phyloP scores from a whole-genome alignment of 1,284 basidiomycete genomes.

The Ustilago cynodontis region DNA sequence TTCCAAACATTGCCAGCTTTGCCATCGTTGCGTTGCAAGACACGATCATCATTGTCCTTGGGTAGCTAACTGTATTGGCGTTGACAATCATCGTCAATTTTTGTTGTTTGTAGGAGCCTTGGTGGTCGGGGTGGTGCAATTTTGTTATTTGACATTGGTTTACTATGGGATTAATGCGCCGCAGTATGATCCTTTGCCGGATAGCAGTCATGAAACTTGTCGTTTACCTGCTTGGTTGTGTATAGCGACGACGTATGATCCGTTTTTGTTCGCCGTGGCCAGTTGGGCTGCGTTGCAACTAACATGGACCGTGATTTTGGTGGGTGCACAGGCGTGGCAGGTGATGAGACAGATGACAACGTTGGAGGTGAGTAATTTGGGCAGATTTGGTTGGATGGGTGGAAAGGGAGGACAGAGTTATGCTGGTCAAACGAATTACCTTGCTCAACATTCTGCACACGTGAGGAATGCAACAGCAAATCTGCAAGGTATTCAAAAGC shows the following conservation, averaged over 20 bases:
- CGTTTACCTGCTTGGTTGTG: conserved; percentile 79
- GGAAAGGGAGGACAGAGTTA: conserved; percentile 80
- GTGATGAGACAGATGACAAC: conserved; percentile 95
- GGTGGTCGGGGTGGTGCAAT: conserved; percentile 82
- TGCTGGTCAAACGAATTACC: conserved; percentile 68
- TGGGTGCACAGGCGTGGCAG: conserved; percentile 89
- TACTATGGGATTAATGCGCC: conserved; percentile 34
- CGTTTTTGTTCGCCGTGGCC: conserved; percentile 85
- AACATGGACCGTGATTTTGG: conserved; percentile 89
- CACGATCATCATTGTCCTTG: conserved; percentile 85
- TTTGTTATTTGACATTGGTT: conserved; percentile 83
- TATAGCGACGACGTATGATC: conserved; percentile 74
- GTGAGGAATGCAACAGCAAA: conserved; percentile 9
- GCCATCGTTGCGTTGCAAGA: conserved; percentile 84
- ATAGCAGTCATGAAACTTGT: conserved; percentile 72
- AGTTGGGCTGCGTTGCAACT: conserved; percentile 91
- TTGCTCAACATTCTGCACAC: conserved; percentile 33
- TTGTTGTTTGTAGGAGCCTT: conserved; percentile 87
- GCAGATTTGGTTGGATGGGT: conserved; percentile 96
- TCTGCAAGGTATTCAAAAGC: conserved; percentile 24
- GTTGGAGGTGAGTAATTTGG: conserved; percentile 92
- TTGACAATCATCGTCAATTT: conserved; percentile 94
- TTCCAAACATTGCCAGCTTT: conserved; percentile 93
- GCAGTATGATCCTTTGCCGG: conserved; percentile 48
- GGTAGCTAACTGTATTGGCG: conserved; percentile 99